Percentiles rank a stretch among this genome's conserved stretches.
Conservation (phyloP, 352 stramenopile genomes). For the Globisporangium nagaii region DNA sequence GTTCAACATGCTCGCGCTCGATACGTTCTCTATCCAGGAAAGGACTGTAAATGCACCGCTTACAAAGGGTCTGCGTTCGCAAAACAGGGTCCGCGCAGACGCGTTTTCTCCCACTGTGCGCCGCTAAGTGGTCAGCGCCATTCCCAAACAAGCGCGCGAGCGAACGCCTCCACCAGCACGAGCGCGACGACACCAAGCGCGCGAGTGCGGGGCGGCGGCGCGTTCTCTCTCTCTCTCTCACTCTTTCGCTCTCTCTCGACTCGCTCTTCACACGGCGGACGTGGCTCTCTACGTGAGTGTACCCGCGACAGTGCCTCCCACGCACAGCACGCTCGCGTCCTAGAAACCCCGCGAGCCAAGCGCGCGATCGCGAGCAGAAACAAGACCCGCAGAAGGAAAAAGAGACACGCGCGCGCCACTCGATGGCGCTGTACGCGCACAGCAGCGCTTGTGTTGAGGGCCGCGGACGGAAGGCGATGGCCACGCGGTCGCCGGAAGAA, state of each 20-base stretch:
- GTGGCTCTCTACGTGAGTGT: no score
- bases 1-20: neutral
- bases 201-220: neutral
- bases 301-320: no score
- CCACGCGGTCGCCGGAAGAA: neutral
- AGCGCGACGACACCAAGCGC: neutral
- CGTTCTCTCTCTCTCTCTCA: neutral
- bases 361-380: neutral
- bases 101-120: constrained; percentile 3
- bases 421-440: constrained; percentile 6
- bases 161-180: neutral
- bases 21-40: no score
- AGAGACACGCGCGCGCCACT: neutral
- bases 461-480: neutral
- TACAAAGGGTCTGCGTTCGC: neutral
- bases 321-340: no score
- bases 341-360: no score
- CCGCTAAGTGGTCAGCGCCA: constrained; percentile 3
- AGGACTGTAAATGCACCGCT: neutral
- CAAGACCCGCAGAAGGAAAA: neutral
- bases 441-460: constrained; percentile 6
- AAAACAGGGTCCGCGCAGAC: no score
- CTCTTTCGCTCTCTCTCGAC: neutral
- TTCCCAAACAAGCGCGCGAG: neutral
- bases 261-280: no score